Evolutionary conservation across 2,329 filamentous ascomycete genomes (phyloP).

Genomic region (Fusarium neocosmosporiellum): DNA sequence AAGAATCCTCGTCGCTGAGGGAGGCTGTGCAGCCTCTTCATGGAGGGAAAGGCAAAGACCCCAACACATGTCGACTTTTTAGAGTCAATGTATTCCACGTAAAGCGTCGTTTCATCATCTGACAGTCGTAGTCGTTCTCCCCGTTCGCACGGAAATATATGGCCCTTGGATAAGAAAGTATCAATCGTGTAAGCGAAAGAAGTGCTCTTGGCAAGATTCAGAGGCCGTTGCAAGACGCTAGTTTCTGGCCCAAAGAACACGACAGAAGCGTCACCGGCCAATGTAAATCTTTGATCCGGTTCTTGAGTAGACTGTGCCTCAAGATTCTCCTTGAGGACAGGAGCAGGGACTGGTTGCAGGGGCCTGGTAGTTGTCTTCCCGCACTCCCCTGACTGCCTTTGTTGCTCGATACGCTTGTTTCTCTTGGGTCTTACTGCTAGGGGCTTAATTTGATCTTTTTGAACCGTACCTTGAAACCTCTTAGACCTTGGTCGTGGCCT

Average conservation of each 20-base stretch:
- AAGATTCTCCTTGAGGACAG: no score
- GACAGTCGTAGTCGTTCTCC: not conserved
- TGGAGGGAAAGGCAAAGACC: not conserved
- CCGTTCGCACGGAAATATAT: not conserved
- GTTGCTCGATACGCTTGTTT: not conserved
- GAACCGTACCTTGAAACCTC: not conserved
- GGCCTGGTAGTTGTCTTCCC: not conserved
- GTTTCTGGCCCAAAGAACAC: not conserved
- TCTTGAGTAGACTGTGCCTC: not conserved
- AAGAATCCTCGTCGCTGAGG: no score
- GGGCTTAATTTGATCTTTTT: not conserved
- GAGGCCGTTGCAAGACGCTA: no score
- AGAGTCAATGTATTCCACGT: not conserved
- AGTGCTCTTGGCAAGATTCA: not conserved
- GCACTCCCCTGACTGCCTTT: not conserved
- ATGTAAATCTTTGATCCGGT: not conserved
- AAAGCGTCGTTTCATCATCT: not conserved
- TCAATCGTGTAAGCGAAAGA: not conserved
- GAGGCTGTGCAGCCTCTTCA: not conserved
- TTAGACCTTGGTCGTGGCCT: not conserved
- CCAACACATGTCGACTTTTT: not conserved
- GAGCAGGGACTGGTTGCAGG: not conserved
- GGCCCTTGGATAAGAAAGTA: not conserved
- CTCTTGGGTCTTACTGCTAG: not conserved
- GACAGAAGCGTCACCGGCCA: not conserved